Conservation (phyloP, 257 asterid species). For the Gentiana macrophylla region DNA sequence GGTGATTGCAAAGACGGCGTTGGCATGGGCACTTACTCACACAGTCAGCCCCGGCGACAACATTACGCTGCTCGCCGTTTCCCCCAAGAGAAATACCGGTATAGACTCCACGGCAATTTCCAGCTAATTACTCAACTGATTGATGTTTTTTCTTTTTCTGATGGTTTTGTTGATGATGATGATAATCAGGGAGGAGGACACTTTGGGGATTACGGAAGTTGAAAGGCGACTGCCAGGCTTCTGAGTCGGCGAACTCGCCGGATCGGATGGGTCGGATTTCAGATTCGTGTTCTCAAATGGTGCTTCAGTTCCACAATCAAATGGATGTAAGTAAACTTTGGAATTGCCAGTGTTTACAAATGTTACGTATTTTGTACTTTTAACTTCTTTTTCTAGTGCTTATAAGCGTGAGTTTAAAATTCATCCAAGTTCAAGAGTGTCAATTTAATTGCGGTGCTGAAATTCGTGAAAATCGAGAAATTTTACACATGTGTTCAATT, state of each 20-base stretch:
- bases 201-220: slow-evolving; percentile 61
- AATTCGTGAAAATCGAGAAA: no score
- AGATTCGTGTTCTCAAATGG: slow-evolving; percentile 79
- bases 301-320: slow-evolving; percentile 56
- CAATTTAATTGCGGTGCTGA: no score
- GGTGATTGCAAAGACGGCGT: slow-evolving; percentile 46
- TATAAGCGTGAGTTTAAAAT: no score
- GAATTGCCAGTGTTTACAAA: no score
- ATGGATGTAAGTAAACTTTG: slow-evolving; percentile 31
- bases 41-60: slow-evolving; percentile 63
- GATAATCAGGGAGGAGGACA: slow-evolving; percentile 32
- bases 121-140: no score
- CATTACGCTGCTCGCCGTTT: slow-evolving; percentile 63
- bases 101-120: slow-evolving; percentile 3
- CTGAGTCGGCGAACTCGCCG: slow-evolving; percentile 23
- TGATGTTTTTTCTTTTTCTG: no score
- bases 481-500: no score
- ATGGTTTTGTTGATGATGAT: not conserved
- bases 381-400: no score
- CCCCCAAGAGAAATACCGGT: slow-evolving; percentile 29
- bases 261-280: slow-evolving; percentile 62
- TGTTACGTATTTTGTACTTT: no score
- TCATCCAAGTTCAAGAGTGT: no score
- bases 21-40: slow-evolving; percentile 81
- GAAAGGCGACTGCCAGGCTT: slow-evolving; percentile 39